Conservation (phyloP, 2,329 filamentous ascomycete genomes). For the Phoma sp. region DNA sequence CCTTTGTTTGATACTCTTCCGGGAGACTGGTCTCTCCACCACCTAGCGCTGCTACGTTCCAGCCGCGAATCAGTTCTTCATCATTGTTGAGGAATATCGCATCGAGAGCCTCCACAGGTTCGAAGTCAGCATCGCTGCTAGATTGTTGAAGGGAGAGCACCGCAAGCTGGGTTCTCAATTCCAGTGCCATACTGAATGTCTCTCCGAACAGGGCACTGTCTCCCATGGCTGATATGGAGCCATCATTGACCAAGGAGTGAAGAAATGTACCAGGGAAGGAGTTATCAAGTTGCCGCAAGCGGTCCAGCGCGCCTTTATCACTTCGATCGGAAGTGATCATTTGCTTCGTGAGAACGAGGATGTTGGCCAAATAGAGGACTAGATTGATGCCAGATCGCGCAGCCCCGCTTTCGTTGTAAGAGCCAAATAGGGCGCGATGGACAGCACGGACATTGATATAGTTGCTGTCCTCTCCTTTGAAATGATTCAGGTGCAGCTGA, state of each 20-base stretch:
- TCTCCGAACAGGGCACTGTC: constrained; percentile 50
- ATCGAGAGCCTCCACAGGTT: constrained; percentile 49
- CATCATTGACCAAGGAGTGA: constrained; percentile 22
- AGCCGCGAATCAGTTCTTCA: constrained; percentile 38
- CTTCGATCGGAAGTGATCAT: constrained; percentile 42
- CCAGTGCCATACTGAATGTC: constrained; percentile 58
- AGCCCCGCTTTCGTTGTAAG: constrained; percentile 24
- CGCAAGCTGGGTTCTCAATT: constrained; percentile 62
- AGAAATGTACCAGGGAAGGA: constrained; percentile 46
- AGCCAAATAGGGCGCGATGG: constrained; percentile 48
- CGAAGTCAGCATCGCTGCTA: constrained; percentile 40
- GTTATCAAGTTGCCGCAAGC: constrained; percentile 40
- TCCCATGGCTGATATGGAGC: constrained; percentile 30
- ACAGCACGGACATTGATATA: constrained; percentile 51
- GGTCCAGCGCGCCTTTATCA: constrained; percentile 37
- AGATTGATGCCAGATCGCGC: constrained; percentile 45
- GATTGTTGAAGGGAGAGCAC: constrained; percentile 51
- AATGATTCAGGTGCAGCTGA: constrained; percentile 43
- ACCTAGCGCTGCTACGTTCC: constrained; percentile 45
- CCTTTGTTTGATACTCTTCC: constrained; percentile 38
- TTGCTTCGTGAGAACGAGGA: constrained; percentile 50
- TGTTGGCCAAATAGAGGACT: constrained; percentile 53
- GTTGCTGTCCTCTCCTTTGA: constrained; percentile 45
- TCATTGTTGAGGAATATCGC: constrained; percentile 49
- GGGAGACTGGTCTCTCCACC: constrained; percentile 47